phyloP scores from a whole-genome alignment of 495 filamentous ascomycete genomes.

The Antarctomyces pellizariae region DNA sequence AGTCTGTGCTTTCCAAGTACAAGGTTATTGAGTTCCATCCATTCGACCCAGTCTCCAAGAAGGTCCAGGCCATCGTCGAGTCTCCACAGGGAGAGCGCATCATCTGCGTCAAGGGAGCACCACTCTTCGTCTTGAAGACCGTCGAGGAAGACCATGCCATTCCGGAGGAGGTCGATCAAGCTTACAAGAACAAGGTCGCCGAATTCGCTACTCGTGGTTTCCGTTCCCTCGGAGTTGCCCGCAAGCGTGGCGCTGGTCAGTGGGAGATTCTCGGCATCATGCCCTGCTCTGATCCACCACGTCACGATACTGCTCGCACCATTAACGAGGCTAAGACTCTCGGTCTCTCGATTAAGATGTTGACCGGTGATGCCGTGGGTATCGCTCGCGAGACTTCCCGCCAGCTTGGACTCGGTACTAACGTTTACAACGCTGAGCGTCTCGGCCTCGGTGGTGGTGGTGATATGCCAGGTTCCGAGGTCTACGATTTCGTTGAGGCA shows the following conservation, averaged over 20 bases:
- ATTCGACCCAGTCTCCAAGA: conserved; percentile 89
- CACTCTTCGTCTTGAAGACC: conserved; percentile 59
- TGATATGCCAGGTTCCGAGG: conserved; percentile 76
- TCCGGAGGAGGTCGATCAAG: conserved; percentile 44
- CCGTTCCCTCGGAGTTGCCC: conserved; percentile 77
- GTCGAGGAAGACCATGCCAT: conserved; percentile 62
- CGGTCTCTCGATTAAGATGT: conserved; percentile 84
- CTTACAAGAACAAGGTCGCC: conserved; percentile 73
- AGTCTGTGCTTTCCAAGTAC: conserved; percentile 50
- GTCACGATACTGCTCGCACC: conserved; percentile 75
- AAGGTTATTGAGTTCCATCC: conserved; percentile 60
- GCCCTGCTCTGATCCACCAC: conserved; percentile 79
- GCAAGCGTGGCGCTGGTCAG: conserved; percentile 46
- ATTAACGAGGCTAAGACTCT: conserved; percentile 74
- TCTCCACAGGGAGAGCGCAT: conserved; percentile 60
- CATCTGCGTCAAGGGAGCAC: conserved; percentile 78
- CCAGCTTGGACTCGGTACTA: conserved; percentile 75
- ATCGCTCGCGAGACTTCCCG: conserved; percentile 82
- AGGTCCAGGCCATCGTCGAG: conserved; percentile 65
- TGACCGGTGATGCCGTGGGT: conserved; percentile 86
- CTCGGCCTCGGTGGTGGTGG: conserved; percentile 52
- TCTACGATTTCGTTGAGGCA: conserved; percentile 85
- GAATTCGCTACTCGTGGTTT: conserved; percentile 84
- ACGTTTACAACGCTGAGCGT: conserved; percentile 81
- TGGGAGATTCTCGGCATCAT: conserved; percentile 92